phyloP scores from a whole-genome alignment of 2,329 filamentous ascomycete species.

The Penicillium psychrosexuale region DNA sequence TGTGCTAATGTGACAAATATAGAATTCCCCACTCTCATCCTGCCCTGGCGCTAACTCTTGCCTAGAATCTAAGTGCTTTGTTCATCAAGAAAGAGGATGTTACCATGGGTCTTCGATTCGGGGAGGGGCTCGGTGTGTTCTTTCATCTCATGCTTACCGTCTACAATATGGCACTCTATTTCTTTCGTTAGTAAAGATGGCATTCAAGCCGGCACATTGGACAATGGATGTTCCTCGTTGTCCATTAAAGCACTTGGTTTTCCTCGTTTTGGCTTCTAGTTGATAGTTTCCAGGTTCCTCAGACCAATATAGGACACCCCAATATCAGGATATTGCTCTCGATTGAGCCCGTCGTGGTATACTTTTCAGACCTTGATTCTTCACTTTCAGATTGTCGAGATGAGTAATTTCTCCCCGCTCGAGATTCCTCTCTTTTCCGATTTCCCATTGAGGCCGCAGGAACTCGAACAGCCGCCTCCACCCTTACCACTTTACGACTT shows the following conservation, averaged over 20 bases:
- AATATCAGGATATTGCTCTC: neutral
- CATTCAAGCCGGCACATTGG: neutral
- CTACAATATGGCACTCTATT: conserved; percentile 1
- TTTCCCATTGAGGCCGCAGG: neutral
- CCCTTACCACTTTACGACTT: conserved; percentile 6
- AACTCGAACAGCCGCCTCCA: neutral
- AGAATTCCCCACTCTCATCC: neutral
- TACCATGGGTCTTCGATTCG: neutral
- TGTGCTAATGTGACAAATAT: neutral
- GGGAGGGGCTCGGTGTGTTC: neutral
- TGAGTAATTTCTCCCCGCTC: neutral
- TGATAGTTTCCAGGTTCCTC: neutral
- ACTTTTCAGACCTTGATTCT: neutral
- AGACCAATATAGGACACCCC: neutral
- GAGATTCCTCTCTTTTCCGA: neutral
- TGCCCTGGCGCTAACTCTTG: neutral
- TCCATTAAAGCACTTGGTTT: conserved; percentile 5
- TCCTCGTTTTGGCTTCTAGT: neutral
- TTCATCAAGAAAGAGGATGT: neutral
- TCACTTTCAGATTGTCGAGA: neutral
- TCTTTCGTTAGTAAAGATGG: neutral
- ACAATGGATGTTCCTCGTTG: neutral
- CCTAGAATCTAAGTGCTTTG: neutral
- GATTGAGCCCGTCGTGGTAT: neutral
- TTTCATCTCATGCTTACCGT: conserved; percentile 2